Percentiles rank a stretch among this genome's conserved stretches.
Conservation (phyloP, 768 basidiomycete genomes). For the Mrakia gelida region DNA sequence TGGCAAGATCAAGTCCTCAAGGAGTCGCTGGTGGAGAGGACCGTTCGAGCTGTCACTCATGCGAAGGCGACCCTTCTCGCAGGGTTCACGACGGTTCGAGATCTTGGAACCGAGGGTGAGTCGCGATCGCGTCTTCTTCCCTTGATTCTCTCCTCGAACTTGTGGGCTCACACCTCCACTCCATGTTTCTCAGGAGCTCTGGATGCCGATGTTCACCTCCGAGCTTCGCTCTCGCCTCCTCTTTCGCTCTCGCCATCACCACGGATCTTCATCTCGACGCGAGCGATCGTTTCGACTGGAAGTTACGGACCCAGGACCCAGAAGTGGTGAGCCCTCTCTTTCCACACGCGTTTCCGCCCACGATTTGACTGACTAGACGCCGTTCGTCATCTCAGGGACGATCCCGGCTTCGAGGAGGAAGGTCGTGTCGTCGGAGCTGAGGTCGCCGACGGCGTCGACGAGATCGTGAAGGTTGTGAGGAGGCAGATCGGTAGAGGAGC, state of each 20-base stretch:
- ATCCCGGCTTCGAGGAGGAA: slow-evolving; percentile 50
- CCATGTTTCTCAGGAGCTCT: slow-evolving; percentile 48
- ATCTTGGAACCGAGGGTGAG: slow-evolving; percentile 58
- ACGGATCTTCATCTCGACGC: slow-evolving; percentile 58
- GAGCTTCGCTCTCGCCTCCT: slow-evolving; percentile 54
- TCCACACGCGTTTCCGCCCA: too few relatives aligned
- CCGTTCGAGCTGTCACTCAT: slow-evolving; percentile 59
- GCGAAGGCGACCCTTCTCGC: slow-evolving; percentile 58
- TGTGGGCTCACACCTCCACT: background rate
- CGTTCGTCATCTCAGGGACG: background rate
- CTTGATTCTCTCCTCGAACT: background rate
- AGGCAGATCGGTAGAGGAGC: slow-evolving; percentile 62
- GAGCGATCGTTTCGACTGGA: slow-evolving; percentile 60
- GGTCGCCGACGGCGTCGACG: slow-evolving; percentile 57
- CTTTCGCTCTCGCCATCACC: slow-evolving; percentile 58
- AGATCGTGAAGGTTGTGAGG: slow-evolving; percentile 56
- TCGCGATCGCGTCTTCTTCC: background rate
- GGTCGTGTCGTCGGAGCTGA: slow-evolving; percentile 59
- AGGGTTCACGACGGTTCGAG: slow-evolving; percentile 63
- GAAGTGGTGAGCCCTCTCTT: background rate
- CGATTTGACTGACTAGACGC: too few relatives aligned
- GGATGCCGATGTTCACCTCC: slow-evolving; percentile 58
- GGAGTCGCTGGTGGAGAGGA: slow-evolving; percentile 58
- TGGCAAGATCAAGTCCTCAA: slow-evolving; percentile 62
- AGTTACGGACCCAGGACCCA: slow-evolving; percentile 51